Evolutionary conservation across 139 green algal species (phyloP).

Genomic region (Trebouxia sp.): DNA sequence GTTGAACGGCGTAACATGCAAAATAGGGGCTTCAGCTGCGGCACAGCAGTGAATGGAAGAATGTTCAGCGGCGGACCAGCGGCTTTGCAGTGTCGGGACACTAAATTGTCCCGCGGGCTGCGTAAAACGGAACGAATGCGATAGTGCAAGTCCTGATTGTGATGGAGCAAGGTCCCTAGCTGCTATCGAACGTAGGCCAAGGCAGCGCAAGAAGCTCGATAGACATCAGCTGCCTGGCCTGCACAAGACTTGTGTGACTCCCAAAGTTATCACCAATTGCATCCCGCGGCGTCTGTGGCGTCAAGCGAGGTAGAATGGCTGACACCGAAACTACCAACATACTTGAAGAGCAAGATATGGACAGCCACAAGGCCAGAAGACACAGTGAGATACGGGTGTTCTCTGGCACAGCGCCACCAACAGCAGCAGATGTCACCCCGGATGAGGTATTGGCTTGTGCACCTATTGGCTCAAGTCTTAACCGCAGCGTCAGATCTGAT

Average conservation of each 20-base stretch:
- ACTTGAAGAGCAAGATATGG: slow-evolving; percentile 5
- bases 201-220: too few species aligned
- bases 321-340: slow-evolving; percentile 3
- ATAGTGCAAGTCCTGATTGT: too few species aligned
- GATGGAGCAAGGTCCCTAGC: neutral
- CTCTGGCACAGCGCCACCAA: neutral
- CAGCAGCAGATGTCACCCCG: neutral
- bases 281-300: neutral
- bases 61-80: too few species aligned
- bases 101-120: too few species aligned
- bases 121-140: too few species aligned
- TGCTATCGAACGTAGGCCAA: neutral
- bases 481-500: neutral
- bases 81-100: too few species aligned
- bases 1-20: too few species aligned
- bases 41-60: too few species aligned
- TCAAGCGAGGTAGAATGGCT: slow-evolving; percentile 12
- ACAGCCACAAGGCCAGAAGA: neutral
- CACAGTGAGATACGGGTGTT: slow-evolving; percentile 18
- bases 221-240: too few species aligned
- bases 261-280: neutral
- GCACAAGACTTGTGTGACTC: too few species aligned
- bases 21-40: too few species aligned
- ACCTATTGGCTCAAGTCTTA: neutral
- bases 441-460: neutral